Evolutionary conservation across 352 stramenopile genomes (phyloP).

Genomic region (Pythium insidiosum): DNA sequence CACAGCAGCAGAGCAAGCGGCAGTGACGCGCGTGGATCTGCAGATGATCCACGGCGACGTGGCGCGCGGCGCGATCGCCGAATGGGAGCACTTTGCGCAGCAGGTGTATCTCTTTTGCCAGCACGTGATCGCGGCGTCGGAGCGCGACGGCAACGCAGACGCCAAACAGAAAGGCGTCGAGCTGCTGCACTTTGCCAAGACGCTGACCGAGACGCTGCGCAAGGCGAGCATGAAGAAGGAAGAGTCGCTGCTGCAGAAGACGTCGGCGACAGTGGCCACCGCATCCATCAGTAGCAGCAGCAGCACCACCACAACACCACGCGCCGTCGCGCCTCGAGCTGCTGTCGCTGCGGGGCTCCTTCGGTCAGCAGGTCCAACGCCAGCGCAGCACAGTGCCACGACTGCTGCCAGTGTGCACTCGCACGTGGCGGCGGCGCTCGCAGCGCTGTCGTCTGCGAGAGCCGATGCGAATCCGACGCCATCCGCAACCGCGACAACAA

Average conservation of each 20-base stretch:
- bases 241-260: constrained; percentile 37
- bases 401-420: not conserved
- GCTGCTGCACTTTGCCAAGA: constrained; percentile 66
- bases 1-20: not conserved
- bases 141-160: constrained; percentile 35
- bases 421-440: too few species aligned
- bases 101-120: constrained; percentile 72
- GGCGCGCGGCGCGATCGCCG: constrained; percentile 24
- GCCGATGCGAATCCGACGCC: not conserved
- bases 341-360: not conserved
- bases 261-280: constrained; percentile 11
- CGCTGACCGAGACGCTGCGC: constrained; percentile 58
- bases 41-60: constrained; percentile 38
- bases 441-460: not conserved
- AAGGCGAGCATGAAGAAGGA: constrained; percentile 70
- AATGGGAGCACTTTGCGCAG: constrained; percentile 65
- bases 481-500: not conserved
- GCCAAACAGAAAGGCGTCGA: constrained; percentile 68
- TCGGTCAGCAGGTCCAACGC: not conserved
- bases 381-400: not conserved
- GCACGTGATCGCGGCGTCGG: constrained; percentile 54
- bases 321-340: not conserved
- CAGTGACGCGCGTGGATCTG: constrained; percentile 49
- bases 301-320: not conserved
- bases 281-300: not conserved